A percentile compares a stretch with the other conserved stretches of the same genome.
These are phyloP conservation scores for Ogataea paraovalis DNA, from an alignment of 805 yeast species.

Conservation along the genomic window DNA sequence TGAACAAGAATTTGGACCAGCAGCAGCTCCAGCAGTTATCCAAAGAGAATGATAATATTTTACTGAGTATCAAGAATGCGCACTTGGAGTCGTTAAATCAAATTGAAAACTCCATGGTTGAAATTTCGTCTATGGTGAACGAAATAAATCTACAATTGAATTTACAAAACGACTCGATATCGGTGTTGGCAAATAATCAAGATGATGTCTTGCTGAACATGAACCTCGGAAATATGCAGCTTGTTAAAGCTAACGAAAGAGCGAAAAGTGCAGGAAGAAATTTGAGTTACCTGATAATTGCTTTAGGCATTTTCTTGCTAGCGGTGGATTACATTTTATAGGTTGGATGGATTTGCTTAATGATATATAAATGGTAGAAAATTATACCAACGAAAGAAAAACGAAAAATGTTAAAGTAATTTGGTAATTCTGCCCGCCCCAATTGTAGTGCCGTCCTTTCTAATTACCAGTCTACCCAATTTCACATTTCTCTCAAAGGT, in stretches of 20 bases:
- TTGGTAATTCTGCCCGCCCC: slow-evolving; percentile 41
- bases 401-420: slow-evolving; percentile 3
- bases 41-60: slow-evolving; percentile 53
- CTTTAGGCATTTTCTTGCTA: slow-evolving; percentile 53
- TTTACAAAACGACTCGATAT: slow-evolving; percentile 67
- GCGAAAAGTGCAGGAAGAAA: slow-evolving; percentile 59
- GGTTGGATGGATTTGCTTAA: not conserved
- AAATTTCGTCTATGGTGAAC: slow-evolving; percentile 69
- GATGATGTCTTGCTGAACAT: slow-evolving; percentile 64
- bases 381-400: not conserved
- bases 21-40: slow-evolving; percentile 57
- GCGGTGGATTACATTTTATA: slow-evolving; percentile 46
- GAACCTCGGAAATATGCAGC: slow-evolving; percentile 63
- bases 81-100: slow-evolving; percentile 58
- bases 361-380: not conserved
- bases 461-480: slow-evolving; percentile 64
- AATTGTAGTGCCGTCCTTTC: slow-evolving; percentile 65
- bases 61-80: slow-evolving; percentile 51
- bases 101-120: slow-evolving; percentile 60
- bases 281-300: slow-evolving; percentile 51
- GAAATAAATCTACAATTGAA: slow-evolving; percentile 72
- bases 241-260: slow-evolving; percentile 62
- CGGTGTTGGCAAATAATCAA: slow-evolving; percentile 59
- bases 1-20: slow-evolving; percentile 32
- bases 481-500: slow-evolving; percentile 43